These are phyloP conservation scores for Yarrowia sp. DNA, from an alignment of 805 yeast species.

Conservation along the genomic window DNA sequence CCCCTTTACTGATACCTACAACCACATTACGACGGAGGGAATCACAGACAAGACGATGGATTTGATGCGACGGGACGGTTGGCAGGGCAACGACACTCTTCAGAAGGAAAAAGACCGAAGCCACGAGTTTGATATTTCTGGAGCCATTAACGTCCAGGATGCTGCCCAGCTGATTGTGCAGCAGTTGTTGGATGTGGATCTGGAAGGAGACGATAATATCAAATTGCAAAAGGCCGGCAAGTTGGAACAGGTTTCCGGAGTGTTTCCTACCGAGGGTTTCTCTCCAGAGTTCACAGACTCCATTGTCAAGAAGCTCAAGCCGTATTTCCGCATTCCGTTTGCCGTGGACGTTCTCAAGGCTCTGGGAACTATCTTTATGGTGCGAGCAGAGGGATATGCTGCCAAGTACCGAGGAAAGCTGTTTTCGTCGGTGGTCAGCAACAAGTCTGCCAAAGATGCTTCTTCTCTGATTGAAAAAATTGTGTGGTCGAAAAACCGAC, in stretches of 20 bases:
- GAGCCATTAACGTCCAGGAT: constrained; percentile 12
- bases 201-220: constrained; percentile 21
- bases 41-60: constrained; percentile 21
- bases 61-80: not conserved
- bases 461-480: not conserved
- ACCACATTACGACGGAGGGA: constrained; percentile 3
- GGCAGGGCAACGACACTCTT: constrained; percentile 7
- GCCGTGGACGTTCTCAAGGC: constrained; percentile 16
- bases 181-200: constrained; percentile 13
- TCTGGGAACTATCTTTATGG: constrained; percentile 1
- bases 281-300: not conserved
- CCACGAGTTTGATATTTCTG: constrained; percentile 3
- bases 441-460: not conserved
- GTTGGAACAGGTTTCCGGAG: not conserved
- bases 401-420: constrained; percentile 15
- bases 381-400: constrained; percentile 2
- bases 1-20: constrained; percentile 6
- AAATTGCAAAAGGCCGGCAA: constrained; percentile 13
- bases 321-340: constrained; percentile 17
- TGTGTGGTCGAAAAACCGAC: not conserved
- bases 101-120: not conserved
- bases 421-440: not conserved
- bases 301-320: not conserved
- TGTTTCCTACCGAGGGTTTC: constrained; percentile 13
- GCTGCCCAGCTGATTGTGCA: not conserved